phyloP scores from a whole-genome alignment of 2,329 filamentous ascomycete genomes.

The Aspergillus tubingensis region DNA sequence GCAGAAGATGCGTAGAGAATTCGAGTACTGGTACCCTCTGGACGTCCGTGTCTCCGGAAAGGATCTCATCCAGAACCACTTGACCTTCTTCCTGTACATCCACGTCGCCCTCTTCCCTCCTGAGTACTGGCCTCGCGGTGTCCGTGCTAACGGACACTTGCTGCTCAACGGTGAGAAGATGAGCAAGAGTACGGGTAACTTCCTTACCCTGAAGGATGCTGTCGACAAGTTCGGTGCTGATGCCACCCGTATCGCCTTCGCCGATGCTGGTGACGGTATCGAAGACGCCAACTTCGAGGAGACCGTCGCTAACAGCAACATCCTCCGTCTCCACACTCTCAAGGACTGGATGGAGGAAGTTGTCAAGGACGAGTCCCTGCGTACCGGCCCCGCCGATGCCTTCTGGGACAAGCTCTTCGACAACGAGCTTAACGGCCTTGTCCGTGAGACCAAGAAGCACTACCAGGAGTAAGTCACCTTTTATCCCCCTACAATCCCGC shows the following conservation, averaged over 20 bases:
- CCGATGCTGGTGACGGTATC: conserved; percentile 91
- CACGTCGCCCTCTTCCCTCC: conserved; percentile 85
- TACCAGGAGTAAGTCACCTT: conserved; percentile 63
- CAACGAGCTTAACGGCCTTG: conserved; percentile 86
- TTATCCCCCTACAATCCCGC: not conserved
- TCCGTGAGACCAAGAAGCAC: conserved; percentile 74
- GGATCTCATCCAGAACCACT: conserved; percentile 88
- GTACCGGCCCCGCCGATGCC: conserved; percentile 71
- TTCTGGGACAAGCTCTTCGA: conserved; percentile 89
- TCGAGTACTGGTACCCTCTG: conserved; percentile 95
- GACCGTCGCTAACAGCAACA: conserved; percentile 86
- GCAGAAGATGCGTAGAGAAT: conserved; percentile 81
- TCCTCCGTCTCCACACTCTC: conserved; percentile 78
- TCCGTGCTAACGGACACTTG: conserved; percentile 90
- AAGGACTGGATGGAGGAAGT: conserved; percentile 93
- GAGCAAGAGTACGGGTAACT: conserved; percentile 97
- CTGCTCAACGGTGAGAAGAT: conserved; percentile 98
- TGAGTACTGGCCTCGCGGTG: conserved; percentile 82
- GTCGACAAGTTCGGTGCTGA: conserved; percentile 94
- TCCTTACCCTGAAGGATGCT: conserved; percentile 84
- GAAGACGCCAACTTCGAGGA: conserved; percentile 98
- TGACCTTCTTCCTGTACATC: conserved; percentile 94
- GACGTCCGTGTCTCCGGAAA: conserved; percentile 88
- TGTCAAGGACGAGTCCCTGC: conserved; percentile 70
- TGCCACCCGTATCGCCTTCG: conserved; percentile 84